Percentiles rank a stretch among this genome's conserved stretches.
Evolutionary conservation across 73 alveolate species (phyloP).

Genomic region (Stentor coeruleus): DNA sequence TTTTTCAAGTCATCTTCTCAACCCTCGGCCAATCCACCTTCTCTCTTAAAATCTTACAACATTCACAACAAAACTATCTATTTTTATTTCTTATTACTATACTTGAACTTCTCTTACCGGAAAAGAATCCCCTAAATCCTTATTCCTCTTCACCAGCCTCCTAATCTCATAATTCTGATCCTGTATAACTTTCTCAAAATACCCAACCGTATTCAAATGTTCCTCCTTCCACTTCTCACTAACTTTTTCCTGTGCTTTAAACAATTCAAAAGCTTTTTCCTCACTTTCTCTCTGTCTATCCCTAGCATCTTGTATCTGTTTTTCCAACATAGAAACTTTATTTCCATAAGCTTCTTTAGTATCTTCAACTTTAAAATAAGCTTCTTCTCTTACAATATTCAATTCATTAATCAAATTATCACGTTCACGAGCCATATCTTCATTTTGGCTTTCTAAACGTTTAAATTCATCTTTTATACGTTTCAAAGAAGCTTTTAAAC

Average conservation of each 20-base stretch:
- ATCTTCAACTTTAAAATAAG: constrained; percentile 40
- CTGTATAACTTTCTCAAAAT: constrained; percentile 3
- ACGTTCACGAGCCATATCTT: constrained; percentile 30
- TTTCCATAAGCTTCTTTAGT: constrained; percentile 37
- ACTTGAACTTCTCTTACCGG: background rate
- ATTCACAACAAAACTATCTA: background rate
- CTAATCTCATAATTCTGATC: constrained; percentile 18
- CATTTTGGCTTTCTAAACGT: background rate
- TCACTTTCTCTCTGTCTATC: constrained; percentile 40
- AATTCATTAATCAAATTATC: constrained; percentile 42
- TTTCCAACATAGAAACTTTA: constrained; percentile 38
- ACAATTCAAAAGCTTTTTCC: constrained; percentile 49
- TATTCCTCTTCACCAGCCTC: constrained; percentile 13
- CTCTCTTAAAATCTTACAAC: no score
- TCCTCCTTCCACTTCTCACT: constrained; percentile 48
- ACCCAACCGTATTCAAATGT: constrained; percentile 29
- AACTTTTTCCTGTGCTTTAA: constrained; percentile 45
- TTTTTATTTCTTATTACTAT: background rate
- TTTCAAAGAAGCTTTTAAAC: background rate
- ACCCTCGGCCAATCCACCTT: no score
- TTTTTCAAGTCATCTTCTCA: no score
- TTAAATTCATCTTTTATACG: background rate
- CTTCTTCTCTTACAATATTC: constrained; percentile 33
- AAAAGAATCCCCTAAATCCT: constrained; percentile 18
- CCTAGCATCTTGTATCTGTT: constrained; percentile 36